Evolutionary conservation across 768 basidiomycete genomes (phyloP).

Genomic region (Leccinum fibrillosum): DNA sequence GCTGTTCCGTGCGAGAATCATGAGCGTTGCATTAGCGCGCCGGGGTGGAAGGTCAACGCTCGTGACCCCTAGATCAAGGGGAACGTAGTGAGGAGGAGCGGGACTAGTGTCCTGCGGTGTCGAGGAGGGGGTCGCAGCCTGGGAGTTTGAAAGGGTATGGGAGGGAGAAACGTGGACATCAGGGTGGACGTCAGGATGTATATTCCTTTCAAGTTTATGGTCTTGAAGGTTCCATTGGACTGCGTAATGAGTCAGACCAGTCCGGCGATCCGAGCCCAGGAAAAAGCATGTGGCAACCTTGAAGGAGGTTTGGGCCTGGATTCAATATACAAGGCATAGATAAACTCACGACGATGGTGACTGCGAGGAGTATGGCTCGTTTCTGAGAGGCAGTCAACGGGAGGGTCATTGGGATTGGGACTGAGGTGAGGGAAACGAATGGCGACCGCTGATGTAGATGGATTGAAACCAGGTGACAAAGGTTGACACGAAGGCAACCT

Average conservation of each 20-base stretch:
- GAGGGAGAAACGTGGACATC: not conserved
- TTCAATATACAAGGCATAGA: too few species aligned
- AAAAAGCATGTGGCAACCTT: constrained; percentile 24
- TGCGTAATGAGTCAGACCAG: constrained; percentile 1
- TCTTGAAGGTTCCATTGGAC: not conserved
- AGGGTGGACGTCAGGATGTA: not conserved
- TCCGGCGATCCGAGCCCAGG: constrained; percentile 10
- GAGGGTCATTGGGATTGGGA: constrained; percentile 16
- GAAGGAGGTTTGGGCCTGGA: not conserved
- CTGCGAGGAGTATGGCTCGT: constrained; percentile 27
- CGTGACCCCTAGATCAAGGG: not conserved
- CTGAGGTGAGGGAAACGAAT: not conserved
- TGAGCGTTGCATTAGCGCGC: constrained; percentile 55
- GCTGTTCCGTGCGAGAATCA: constrained; percentile 52
- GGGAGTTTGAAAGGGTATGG: not conserved
- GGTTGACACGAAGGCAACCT: not conserved
- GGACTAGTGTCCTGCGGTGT: not conserved
- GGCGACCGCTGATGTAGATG: not conserved
- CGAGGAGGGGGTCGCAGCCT: not conserved
- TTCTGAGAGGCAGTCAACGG: constrained; percentile 29
- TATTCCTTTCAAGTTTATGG: not conserved
- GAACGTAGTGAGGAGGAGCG: not conserved
- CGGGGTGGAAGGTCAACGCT: not conserved
- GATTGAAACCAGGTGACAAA: not conserved
- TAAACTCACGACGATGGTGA: constrained; percentile 23